Base-by-base conservation (phyloP, 441 rosid genomes). In the Adansonia grandidieri region DNA sequence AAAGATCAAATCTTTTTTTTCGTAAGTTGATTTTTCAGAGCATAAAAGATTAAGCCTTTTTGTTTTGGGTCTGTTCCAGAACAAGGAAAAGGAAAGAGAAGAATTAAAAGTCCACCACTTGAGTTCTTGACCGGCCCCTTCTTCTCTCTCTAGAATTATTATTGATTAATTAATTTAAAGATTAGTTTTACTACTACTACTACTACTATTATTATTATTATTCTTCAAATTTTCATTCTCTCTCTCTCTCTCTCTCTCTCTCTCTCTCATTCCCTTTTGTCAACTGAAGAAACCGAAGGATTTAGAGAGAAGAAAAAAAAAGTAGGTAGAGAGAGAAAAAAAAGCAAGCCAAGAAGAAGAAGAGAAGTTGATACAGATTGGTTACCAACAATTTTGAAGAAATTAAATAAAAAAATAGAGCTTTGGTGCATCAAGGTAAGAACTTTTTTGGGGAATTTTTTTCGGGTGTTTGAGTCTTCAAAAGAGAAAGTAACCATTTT, bases 101-200 rank as follows among this genome's bases (percentile, higher is more conserved):
- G 83, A 74, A 84, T 75, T 81, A 72, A 17, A 72, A 71, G 68
- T 69, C 71, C 73, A 72, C 40, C 73, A 77, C 77, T 51, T 78
- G 75, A 76, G 82, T 79, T 78, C 81, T 85, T 83, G 83, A 85
- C 84, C 82, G 71, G 76, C 78, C 82, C 77, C 71, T 28, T 51
- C 2, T 63, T 17, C 37, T 64, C 76, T 80, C 76, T 80, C 72
- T 70, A 71, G 54, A 60, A 69, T 69, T 80, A 73, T 80, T 78
- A 32, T 83, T 53, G 42, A 47, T 75, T 78, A 76, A 60, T 76
- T 72, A 60, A 67, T 62, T 51, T 60, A 28, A 20, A 71, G 20
- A 77, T 85, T 58, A 50, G 45, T 17, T 40, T 22, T 63, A 74
- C 75, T 51, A 17, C 45, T 45, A 19, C 62, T 61, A 24, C 66